phyloP scores from a whole-genome alignment of 257 asterid species.

The Sherardia arvensis region DNA sequence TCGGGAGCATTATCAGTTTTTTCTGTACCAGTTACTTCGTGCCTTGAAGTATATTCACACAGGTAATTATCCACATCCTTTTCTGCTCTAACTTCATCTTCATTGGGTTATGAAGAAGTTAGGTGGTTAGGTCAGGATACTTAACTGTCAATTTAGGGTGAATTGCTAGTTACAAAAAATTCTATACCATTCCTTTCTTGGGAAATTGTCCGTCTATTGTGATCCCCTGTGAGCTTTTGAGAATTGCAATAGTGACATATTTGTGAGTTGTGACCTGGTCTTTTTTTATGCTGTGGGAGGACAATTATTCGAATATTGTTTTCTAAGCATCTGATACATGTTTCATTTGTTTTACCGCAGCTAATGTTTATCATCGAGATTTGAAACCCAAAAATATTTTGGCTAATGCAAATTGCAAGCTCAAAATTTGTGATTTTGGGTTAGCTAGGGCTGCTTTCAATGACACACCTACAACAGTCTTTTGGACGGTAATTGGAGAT shows the following conservation, averaged over 20 bases:
- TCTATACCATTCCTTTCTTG: not conserved
- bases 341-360: slow-evolving; percentile 32
- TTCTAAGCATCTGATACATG: slow-evolving; percentile 4
- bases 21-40: slow-evolving; percentile 84
- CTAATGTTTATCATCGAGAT: slow-evolving; percentile 92
- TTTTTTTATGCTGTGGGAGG: not conserved
- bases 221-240: not conserved
- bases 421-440: slow-evolving; percentile 93
- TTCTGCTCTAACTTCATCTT: not conserved
- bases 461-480: slow-evolving; percentile 81
- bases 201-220: no score
- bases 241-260: no score
- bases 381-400: slow-evolving; percentile 79
- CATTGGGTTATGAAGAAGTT: not conserved
- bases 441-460: slow-evolving; percentile 92
- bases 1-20: slow-evolving; percentile 74
- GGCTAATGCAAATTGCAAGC: slow-evolving; percentile 95
- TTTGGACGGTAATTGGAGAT: slow-evolving; percentile 77
- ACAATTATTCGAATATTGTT: not conserved
- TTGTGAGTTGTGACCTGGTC: not conserved
- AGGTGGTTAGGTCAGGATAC: not conserved
- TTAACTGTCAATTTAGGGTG: not conserved
- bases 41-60: slow-evolving; percentile 85
- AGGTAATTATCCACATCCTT: slow-evolving; percentile 28
- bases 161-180: no score